phyloP scores from a whole-genome alignment of 768 basidiomycete species.

The Russula earlei region DNA sequence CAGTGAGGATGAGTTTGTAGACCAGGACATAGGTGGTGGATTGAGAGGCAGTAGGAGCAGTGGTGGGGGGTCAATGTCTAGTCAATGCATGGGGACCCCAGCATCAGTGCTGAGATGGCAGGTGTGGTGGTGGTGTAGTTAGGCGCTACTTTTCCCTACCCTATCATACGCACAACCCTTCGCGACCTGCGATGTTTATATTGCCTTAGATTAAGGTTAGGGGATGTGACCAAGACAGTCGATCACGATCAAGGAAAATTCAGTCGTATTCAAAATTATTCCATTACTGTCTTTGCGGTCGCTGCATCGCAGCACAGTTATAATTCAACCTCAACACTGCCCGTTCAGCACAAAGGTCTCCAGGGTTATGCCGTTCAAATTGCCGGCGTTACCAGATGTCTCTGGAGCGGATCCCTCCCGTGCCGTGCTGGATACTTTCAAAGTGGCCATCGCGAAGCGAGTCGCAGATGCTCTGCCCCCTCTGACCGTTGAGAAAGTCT shows the following conservation, averaged over 20 bases:
- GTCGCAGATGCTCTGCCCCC: conserved; percentile 55
- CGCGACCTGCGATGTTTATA: no score
- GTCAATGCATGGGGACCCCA: no score
- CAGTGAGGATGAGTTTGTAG: no score
- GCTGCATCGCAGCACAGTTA: conserved; percentile 13
- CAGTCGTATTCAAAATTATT: conserved; percentile 3
- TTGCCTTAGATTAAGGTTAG: conserved; percentile 7
- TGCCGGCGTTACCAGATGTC: conserved; percentile 33
- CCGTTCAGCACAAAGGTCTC: background rate
- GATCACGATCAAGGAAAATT: background rate
- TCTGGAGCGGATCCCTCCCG: conserved; percentile 50
- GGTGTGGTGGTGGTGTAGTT: no score
- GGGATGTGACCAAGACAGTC: background rate
- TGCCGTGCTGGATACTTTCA: conserved; percentile 66
- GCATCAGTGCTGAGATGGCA: no score
- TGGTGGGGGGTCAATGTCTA: no score
- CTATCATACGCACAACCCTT: no score
- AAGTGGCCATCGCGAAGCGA: conserved; percentile 69
- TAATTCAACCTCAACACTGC: background rate
- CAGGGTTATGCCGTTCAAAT: conserved; percentile 9
- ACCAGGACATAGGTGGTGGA: no score
- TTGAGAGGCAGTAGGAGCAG: no score
- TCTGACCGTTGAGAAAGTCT: conserved; percentile 68
- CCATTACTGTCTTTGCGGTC: background rate
- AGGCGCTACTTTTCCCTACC: no score